These are phyloP conservation scores for Multifurca ochricompacta DNA, from an alignment of 768 basidiomycete genomes.

Conservation along the genomic window DNA sequence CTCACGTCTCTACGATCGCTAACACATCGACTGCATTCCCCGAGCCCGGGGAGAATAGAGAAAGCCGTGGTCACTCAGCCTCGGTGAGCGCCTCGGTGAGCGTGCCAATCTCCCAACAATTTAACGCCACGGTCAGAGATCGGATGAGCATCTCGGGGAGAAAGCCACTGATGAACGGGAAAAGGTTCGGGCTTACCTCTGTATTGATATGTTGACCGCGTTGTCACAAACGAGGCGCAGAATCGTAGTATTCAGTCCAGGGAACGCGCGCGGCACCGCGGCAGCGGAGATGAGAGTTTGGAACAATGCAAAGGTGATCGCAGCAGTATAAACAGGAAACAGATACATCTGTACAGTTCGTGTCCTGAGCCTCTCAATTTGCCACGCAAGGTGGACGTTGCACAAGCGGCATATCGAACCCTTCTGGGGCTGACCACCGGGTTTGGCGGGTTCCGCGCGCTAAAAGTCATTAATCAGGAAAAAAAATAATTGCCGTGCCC, in stretches of 20 bases:
- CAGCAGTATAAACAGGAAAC: neutral
- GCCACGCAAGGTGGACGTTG: neutral
- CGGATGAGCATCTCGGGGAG: neutral
- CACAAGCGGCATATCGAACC: no score
- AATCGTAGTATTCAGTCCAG: neutral
- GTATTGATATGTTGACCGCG: conserved; percentile 23
- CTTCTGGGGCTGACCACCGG: neutral
- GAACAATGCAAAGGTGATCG: neutral
- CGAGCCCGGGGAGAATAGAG: conserved; percentile 39
- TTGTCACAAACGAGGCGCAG: conserved; percentile 23
- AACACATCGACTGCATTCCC: conserved; percentile 35
- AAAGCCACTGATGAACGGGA: neutral
- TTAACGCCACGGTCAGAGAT: conserved; percentile 21
- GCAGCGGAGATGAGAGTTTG: neutral
- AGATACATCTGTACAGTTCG: neutral
- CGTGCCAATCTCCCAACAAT: conserved; percentile 59
- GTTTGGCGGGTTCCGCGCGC: neutral
- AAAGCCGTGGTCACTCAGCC: conserved; percentile 39
- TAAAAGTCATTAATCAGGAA: neutral
- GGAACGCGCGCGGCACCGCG: neutral
- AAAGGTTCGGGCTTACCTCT: conserved; percentile 1
- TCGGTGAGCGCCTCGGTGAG: conserved; percentile 50
- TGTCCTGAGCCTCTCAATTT: neutral
- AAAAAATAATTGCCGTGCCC: neutral
- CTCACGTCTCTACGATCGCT: conserved; percentile 34